These are phyloP conservation scores for Globisporangium acanthophoron DNA, from an alignment of 352 stramenopile species.

Conservation along the genomic window DNA sequence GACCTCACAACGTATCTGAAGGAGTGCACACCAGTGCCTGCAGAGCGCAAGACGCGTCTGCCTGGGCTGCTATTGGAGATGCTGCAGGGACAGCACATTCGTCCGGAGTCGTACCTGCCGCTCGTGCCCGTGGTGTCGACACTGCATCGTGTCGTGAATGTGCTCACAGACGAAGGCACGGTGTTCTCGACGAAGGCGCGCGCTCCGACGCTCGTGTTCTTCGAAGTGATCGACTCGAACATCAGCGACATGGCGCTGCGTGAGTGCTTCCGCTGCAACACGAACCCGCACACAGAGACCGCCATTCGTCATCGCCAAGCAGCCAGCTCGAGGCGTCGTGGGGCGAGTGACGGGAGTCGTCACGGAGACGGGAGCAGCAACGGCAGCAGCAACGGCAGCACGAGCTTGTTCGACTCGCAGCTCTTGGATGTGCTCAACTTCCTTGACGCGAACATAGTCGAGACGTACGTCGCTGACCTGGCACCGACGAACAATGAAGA, in stretches of 20 bases:
- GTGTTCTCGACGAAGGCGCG: conserved; percentile 71
- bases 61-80: conserved; percentile 38
- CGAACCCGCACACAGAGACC: conserved; percentile 8
- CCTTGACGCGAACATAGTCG: conserved; percentile 39
- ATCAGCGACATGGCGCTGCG: conserved; percentile 17
- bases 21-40: conserved; percentile 37
- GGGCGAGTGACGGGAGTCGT: background rate
- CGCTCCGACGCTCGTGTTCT: conserved; percentile 59
- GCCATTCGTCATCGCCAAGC: conserved; percentile 1
- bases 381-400: background rate
- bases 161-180: conserved; percentile 50
- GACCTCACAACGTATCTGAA: conserved; percentile 65
- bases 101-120: conserved; percentile 45
- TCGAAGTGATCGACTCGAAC: conserved; percentile 43
- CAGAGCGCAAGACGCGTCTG: conserved; percentile 39
- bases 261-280: conserved; percentile 16
- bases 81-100: conserved; percentile 36
- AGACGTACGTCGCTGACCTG: conserved; percentile 40
- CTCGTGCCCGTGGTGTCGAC: conserved; percentile 20
- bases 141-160: conserved; percentile 41
- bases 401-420: conserved; percentile 9
- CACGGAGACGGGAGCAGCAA: background rate
- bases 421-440: conserved; percentile 48
- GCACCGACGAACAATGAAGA: conserved; percentile 5
- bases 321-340: background rate